These are phyloP conservation scores for Aspergillus tanneri DNA, from an alignment of 2,329 filamentous ascomycete genomes.

Conservation along the genomic window DNA sequence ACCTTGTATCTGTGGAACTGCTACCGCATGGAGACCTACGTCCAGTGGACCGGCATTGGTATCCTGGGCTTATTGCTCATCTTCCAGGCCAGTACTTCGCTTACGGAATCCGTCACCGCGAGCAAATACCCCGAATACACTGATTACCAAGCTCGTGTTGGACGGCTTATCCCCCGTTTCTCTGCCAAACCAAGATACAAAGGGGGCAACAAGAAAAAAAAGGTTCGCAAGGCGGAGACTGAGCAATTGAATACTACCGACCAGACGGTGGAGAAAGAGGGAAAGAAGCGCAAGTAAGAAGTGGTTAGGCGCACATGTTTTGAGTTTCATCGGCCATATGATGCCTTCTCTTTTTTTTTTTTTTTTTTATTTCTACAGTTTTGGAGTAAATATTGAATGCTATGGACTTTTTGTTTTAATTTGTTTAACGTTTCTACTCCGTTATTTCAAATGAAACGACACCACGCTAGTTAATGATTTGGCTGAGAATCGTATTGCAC, in stretches of 20 bases:
- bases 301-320: constrained; percentile 3
- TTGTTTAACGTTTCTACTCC: background rate
- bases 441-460: too few relatives aligned
- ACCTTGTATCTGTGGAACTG: constrained; percentile 85
- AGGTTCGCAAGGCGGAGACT: constrained; percentile 12
- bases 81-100: constrained; percentile 84
- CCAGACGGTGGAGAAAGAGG: constrained; percentile 11
- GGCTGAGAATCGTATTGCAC: too few relatives aligned
- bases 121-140: constrained; percentile 86
- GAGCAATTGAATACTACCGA: constrained; percentile 17
- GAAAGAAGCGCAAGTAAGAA: constrained; percentile 24
- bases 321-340: background rate
- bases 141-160: constrained; percentile 78
- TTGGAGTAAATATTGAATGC: constrained; percentile 10
- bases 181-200: constrained; percentile 36
- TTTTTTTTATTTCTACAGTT: background rate
- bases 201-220: constrained; percentile 23
- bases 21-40: constrained; percentile 66
- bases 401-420: background rate
- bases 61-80: constrained; percentile 69
- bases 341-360: constrained; percentile 3
- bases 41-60: constrained; percentile 77
- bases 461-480: too few relatives aligned
- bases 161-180: constrained; percentile 71
- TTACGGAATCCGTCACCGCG: constrained; percentile 79